These are phyloP conservation scores for Udeniomyces megalosporus DNA, from an alignment of 768 basidiomycete genomes.

Conservation along the genomic window DNA sequence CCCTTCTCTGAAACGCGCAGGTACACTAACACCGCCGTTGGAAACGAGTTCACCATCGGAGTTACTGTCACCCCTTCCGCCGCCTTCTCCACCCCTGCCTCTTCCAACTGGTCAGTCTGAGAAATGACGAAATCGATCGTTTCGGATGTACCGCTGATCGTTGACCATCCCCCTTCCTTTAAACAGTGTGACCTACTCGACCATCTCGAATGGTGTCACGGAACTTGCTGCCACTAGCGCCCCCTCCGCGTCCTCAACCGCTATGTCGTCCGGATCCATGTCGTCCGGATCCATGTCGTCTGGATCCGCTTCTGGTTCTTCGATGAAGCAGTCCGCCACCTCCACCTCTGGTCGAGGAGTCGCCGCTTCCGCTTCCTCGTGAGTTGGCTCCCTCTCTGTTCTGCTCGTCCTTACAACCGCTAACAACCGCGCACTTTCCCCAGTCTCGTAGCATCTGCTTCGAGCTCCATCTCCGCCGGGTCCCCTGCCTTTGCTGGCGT, in stretches of 20 bases:
- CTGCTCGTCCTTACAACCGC: too few species aligned
- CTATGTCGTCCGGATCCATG: neutral
- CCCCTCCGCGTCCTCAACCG: neutral
- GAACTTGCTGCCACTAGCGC: neutral
- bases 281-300: neutral
- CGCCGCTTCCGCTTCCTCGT: neutral
- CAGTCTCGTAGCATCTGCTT: neutral
- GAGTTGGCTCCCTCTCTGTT: neutral
- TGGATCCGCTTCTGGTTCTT: conserved; percentile 3
- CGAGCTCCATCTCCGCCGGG: neutral
- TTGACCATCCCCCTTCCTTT: too few species aligned
- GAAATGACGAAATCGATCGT: too few species aligned
- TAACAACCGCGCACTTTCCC: neutral
- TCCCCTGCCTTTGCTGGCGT: neutral
- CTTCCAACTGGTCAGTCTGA: conserved; percentile 20
- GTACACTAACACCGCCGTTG: conserved; percentile 20
- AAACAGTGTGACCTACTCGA: conserved; percentile 25
- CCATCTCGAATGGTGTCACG: conserved; percentile 21
- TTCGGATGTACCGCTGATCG: too few species aligned
- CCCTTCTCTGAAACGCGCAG: too few species aligned
- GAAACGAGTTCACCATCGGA: neutral
- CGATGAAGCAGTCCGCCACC: neutral
- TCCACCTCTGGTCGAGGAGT: neutral
- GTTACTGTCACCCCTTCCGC: conserved; percentile 27
- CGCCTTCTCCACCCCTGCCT: conserved; percentile 16